Conservation (phyloP, 1,284 basidiomycete species). For the Afroboletus lepidellus region DNA sequence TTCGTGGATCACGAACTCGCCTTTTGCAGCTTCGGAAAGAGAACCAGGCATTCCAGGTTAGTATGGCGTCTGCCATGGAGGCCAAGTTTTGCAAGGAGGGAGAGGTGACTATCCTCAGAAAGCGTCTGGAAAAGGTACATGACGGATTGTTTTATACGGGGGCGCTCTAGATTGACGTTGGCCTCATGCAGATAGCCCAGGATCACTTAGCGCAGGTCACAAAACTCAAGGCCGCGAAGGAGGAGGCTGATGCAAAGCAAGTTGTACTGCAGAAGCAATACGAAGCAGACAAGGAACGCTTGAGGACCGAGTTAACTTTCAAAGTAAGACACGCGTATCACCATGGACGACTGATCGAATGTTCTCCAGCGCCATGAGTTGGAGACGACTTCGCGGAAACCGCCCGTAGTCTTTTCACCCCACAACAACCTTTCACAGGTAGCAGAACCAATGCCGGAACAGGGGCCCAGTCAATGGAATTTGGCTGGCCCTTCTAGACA, state of each 20-base stretch:
- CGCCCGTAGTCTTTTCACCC: constrained; percentile 41
- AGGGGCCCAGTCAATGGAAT: constrained; percentile 34
- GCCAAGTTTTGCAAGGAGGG: constrained; percentile 34
- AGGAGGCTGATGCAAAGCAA: constrained; percentile 56
- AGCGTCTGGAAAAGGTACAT: constrained; percentile 33
- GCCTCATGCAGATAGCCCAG: constrained; percentile 46
- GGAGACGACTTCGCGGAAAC: constrained; percentile 56
- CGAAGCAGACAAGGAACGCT: constrained; percentile 65
- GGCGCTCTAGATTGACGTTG: background rate
- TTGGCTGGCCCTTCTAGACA: constrained; percentile 30
- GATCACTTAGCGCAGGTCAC: constrained; percentile 57
- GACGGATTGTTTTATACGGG: background rate
- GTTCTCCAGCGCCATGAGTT: constrained; percentile 64
- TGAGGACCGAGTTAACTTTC: constrained; percentile 68
- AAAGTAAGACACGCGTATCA: constrained; percentile 44
- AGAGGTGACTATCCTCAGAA: constrained; percentile 34
- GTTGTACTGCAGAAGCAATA: constrained; percentile 53
- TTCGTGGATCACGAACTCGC: constrained; percentile 2
- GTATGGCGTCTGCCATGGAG: constrained; percentile 20
- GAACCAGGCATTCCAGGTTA: constrained; percentile 40
- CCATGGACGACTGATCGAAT: constrained; percentile 11
- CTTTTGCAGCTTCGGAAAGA: constrained; percentile 47
- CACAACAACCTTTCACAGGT: constrained; percentile 43
- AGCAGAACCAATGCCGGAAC: constrained; percentile 41
- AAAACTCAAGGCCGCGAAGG: constrained; percentile 57